These are phyloP conservation scores for Pythium angustatum DNA, from an alignment of 352 stramenopile species.

Conservation along the genomic window DNA sequence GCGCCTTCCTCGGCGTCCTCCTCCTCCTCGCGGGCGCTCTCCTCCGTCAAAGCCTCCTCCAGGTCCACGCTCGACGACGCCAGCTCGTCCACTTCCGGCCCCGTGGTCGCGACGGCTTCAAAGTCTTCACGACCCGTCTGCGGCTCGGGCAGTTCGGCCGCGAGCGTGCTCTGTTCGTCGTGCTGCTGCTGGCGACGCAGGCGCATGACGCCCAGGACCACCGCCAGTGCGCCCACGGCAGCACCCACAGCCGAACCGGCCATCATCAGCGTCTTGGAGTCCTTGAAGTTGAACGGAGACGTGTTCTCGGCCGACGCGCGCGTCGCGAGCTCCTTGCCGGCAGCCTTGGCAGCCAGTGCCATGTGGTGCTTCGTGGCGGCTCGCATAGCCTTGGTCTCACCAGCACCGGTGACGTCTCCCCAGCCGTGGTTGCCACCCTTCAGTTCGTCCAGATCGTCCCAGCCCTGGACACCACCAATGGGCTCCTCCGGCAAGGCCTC, in stretches of 20 bases:
- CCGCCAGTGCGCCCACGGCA: conserved; percentile 20
- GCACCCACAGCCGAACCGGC: conserved; percentile 17
- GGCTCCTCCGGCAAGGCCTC: neutral
- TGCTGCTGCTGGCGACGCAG: conserved; percentile 22
- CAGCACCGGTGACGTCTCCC: neutral
- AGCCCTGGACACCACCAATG: neutral
- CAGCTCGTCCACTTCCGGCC: conserved; percentile 4
- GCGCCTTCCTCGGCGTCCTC: conserved; percentile 28
- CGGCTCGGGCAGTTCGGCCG: conserved; percentile 22
- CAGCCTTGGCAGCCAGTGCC: neutral
- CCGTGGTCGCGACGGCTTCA: neutral
- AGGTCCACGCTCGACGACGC: conserved; percentile 15
- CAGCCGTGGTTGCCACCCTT: neutral
- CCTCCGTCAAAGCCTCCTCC: conserved; percentile 11
- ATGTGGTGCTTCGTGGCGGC: neutral
- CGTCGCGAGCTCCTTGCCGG: conserved; percentile 17
- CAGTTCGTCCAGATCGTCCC: too few species aligned
- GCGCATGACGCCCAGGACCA: conserved; percentile 25
- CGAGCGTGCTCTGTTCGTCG: conserved; percentile 16
- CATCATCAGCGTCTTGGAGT: conserved; percentile 17
- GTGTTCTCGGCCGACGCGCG: conserved; percentile 22
- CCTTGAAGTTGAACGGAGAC: conserved; percentile 13
- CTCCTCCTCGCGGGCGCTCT: conserved; percentile 14
- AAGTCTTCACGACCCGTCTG: conserved; percentile 19
- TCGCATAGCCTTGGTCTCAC: neutral